Base-by-base conservation (phyloP, 805 yeast genomes). In the Zygoascus ofunaensis region DNA sequence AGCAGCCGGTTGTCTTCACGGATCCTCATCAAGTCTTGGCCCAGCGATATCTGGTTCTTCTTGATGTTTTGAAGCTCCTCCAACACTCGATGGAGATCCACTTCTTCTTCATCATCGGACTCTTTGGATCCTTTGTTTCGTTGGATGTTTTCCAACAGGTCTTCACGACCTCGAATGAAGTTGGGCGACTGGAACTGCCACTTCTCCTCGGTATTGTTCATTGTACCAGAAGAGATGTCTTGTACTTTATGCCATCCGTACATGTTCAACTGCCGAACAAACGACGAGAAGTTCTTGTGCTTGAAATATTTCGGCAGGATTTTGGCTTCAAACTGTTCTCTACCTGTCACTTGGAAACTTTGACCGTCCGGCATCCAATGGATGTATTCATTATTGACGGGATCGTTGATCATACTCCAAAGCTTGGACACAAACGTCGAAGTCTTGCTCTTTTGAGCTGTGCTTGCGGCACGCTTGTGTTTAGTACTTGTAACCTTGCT, bases 181-280 rank as follows among this genome's bases (percentile, higher is more conserved):
- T 79, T 73, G 1, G 92, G 87, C 51, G 87, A 86, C 50, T 78
- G 80, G 66, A 92, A 92, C 63, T 87, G 94, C 84, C 89, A 82
- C 44, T 79, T 74, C 56, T 92, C 97, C 45, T 89, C 96, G 35
- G 66, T 66, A 36, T 48, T 39, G 23, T 65, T 66, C 69, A 69
- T 64, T 10, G 71, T 64, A 17, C 73, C 97, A 21, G 82, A 74
- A 46, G 68, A 83, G 19, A 89, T 78, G 63, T 92, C 97, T 64
- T 92, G 98, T 3, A 92, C 92, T 64, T 92, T 92, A 68, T 89
- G 97, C 96, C 97, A 92, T 8, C 98, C 98, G 61, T 92, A 92
- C 98, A 92, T 90, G 65, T 90, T 90, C 56, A 90, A 71, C 61
- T 90, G 98, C 49, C 98, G 77, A 14, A 92, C 97, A 71, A 92